phyloP scores from a whole-genome alignment of 2,329 filamentous ascomycete genomes.

The Esteya vermicola region DNA sequence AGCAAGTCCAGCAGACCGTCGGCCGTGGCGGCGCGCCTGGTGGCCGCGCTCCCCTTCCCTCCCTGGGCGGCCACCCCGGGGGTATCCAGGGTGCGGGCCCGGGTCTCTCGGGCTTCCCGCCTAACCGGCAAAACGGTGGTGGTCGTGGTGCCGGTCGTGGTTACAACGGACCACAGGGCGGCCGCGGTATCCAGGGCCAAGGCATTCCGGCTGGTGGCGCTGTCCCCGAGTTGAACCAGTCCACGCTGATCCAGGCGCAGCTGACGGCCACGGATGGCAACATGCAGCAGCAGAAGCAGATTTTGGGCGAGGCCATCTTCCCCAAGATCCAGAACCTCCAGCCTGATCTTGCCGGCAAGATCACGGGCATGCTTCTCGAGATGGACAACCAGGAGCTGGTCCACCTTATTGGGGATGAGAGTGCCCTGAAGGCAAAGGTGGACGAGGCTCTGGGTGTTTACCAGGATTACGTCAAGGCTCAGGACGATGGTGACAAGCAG shows the following conservation, averaged over 20 bases:
- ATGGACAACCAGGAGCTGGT: slow-evolving; percentile 96
- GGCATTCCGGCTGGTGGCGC: slow-evolving; percentile 6
- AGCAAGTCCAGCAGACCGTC: slow-evolving; percentile 55
- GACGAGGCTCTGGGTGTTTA: slow-evolving; percentile 95
- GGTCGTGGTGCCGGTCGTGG: slow-evolving; percentile 25
- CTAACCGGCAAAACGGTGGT: slow-evolving; percentile 32
- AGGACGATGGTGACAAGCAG: slow-evolving; percentile 27
- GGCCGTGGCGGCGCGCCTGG: slow-evolving; percentile 49
- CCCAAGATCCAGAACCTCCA: slow-evolving; percentile 95
- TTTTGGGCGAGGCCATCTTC: slow-evolving; percentile 94
- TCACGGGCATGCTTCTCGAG: slow-evolving; percentile 98
- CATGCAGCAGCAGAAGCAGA: slow-evolving; percentile 88
- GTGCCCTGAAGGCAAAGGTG: slow-evolving; percentile 84
- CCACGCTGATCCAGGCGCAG: slow-evolving; percentile 40
- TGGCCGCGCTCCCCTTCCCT: slow-evolving; percentile 60
- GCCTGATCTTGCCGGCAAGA: slow-evolving; percentile 93
- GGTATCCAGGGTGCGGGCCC: slow-evolving; percentile 30
- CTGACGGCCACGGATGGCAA: slow-evolving; percentile 31
- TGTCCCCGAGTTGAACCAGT: slow-evolving; percentile 24
- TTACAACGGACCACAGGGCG: slow-evolving; percentile 33
- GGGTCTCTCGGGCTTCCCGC: slow-evolving; percentile 42
- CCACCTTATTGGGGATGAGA: slow-evolving; percentile 85
- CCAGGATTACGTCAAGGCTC: slow-evolving; percentile 95
- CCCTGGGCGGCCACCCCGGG: slow-evolving; percentile 28
- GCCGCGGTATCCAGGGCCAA: slow-evolving; percentile 27